These are phyloP conservation scores for Setomelanomma holmii DNA, from an alignment of 2,329 filamentous ascomycete genomes.

Conservation along the genomic window DNA sequence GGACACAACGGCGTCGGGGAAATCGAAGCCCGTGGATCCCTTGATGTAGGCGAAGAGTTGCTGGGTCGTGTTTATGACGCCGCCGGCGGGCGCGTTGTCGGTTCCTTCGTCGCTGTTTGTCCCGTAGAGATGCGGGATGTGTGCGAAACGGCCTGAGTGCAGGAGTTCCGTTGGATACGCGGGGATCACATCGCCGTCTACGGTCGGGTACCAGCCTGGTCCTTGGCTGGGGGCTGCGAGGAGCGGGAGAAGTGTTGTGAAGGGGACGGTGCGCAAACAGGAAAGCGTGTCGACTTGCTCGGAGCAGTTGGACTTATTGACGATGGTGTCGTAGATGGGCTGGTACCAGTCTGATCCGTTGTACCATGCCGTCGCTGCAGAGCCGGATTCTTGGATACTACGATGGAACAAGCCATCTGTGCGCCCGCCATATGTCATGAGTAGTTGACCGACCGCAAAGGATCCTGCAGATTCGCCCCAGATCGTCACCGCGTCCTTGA, in stretches of 20 bases:
- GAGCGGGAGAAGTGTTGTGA: conserved; percentile 63
- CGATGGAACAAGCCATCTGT: conserved; percentile 47
- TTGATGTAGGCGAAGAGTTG: conserved; percentile 53
- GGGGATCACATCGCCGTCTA: conserved; percentile 66
- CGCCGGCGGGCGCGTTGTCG: conserved; percentile 61
- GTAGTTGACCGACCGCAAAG: conserved; percentile 47
- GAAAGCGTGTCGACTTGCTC: conserved; percentile 49
- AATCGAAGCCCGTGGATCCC: conserved; percentile 42
- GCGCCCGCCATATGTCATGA: conserved; percentile 43
- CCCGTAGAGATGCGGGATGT: conserved; percentile 69
- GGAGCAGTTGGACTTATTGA: conserved; percentile 64
- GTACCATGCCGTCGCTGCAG: conserved; percentile 49
- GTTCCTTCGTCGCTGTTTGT: conserved; percentile 72
- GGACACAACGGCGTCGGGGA: conserved; percentile 36
- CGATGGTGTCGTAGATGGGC: conserved; percentile 46
- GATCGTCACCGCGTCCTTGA: conserved; percentile 54
- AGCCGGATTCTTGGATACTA: conserved; percentile 48
- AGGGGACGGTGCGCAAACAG: conserved; percentile 66
- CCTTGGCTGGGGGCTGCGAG: conserved; percentile 55
- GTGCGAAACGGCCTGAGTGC: conserved; percentile 64
- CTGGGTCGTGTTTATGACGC: conserved; percentile 62
- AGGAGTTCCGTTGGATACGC: conserved; percentile 63
- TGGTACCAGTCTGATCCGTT: conserved; percentile 59
- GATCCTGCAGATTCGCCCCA: conserved; percentile 56
- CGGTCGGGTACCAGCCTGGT: conserved; percentile 52